Evolutionary conservation across 257 asterid genomes (phyloP).

Genomic region (Solanum phureja): DNA sequence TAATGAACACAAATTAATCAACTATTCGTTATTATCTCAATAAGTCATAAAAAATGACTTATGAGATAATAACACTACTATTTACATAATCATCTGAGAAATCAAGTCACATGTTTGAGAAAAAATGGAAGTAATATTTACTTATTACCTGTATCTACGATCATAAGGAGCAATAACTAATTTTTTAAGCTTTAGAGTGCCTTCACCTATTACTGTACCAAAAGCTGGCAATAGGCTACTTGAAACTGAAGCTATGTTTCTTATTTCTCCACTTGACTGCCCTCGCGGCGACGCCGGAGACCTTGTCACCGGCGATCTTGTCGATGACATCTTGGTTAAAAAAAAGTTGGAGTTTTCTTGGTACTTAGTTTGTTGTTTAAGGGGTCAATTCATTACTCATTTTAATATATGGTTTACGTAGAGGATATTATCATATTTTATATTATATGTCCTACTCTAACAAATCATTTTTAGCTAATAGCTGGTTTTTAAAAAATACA

Average conservation of each 20-base stretch:
- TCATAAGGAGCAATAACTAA: slow-evolving; percentile 68
- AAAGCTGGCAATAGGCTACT: slow-evolving; percentile 90
- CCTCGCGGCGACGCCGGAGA: slow-evolving; percentile 35
- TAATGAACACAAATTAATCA: neutral
- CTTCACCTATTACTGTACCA: slow-evolving; percentile 66
- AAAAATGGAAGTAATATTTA: neutral
- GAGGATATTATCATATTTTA: neutral
- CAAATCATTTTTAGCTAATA: neutral
- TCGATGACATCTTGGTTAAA: slow-evolving; percentile 16
- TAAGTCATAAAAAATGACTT: neutral
- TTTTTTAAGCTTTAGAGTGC: slow-evolving; percentile 25
- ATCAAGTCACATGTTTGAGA: neutral
- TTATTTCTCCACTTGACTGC: slow-evolving; percentile 37
- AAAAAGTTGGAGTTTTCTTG: neutral
- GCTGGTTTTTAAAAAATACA: neutral
- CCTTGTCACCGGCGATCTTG: slow-evolving; percentile 28
- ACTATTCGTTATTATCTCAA: neutral
- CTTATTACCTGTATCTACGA: slow-evolving; percentile 58
- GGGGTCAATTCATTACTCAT: neutral
- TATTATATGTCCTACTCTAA: neutral
- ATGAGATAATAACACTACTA: neutral
- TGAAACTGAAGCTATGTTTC: slow-evolving; percentile 69
- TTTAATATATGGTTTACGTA: neutral
- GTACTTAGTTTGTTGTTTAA: neutral
- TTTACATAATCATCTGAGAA: neutral